Conservation (phyloP, 805 yeast species). For the Alloascoidea hylecoeti region DNA sequence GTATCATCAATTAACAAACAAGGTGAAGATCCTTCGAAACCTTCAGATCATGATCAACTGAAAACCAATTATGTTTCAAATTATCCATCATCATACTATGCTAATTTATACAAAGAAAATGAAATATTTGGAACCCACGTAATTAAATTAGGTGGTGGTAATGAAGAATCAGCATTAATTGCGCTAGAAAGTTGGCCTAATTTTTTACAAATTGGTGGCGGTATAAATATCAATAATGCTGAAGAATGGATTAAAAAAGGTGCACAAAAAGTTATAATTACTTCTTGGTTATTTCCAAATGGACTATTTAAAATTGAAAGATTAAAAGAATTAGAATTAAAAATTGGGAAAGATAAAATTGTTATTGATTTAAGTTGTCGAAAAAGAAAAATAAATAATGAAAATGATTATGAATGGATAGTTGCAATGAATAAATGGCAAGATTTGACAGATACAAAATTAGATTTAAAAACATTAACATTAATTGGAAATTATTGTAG, state of each 20-base stretch:
- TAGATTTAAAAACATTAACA: conserved; percentile 38
- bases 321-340: conserved; percentile 29
- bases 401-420: conserved; percentile 40
- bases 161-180: conserved; percentile 68
- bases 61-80: conserved; percentile 70
- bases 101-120: conserved; percentile 47
- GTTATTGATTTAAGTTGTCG: conserved; percentile 89
- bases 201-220: conserved; percentile 83
- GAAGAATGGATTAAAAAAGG: conserved; percentile 58
- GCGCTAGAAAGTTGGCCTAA: conserved; percentile 70
- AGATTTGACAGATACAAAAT: conserved; percentile 54
- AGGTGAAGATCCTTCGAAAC: too few relatives aligned
- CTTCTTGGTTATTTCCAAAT: conserved; percentile 78
- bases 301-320: conserved; percentile 38
- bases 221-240: conserved; percentile 68
- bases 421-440: conserved; percentile 99
- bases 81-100: conserved; percentile 63
- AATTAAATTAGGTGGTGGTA: conserved; percentile 75
- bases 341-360: conserved; percentile 52
- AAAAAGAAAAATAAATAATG: conserved; percentile 15
- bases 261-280: conserved; percentile 83
- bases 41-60: conserved; percentile 30
- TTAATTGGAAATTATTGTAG: conserved; percentile 51
- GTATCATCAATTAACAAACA: neutral
- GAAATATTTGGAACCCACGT: conserved; percentile 74